Conservation (phyloP, 2,329 filamentous ascomycete species). For the Curvularia lunata region DNA sequence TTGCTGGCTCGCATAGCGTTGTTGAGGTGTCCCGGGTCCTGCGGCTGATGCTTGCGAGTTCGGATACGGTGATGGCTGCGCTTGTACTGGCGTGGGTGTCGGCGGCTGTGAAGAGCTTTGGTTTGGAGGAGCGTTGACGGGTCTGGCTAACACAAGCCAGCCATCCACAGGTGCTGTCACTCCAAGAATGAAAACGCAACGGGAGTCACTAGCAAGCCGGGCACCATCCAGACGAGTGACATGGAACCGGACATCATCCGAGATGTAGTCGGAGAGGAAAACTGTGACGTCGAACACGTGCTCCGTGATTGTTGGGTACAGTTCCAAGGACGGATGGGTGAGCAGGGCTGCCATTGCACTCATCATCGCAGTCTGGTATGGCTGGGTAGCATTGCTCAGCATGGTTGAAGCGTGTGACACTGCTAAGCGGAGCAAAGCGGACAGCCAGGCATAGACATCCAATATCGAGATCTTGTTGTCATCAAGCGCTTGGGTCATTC, state of each 20-base stretch:
- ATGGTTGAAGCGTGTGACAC: conserved; percentile 45
- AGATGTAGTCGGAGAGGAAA: conserved; percentile 51
- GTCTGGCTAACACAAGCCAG: conserved; percentile 53
- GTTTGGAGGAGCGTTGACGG: conserved; percentile 24
- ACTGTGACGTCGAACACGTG: conserved; percentile 54
- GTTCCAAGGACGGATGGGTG: conserved; percentile 47
- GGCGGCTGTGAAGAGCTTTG: conserved; percentile 29
- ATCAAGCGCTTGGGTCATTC: conserved; percentile 36
- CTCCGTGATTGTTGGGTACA: conserved; percentile 45
- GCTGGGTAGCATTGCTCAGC: conserved; percentile 32
- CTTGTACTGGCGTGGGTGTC: conserved; percentile 23
- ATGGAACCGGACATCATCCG: conserved; percentile 48
- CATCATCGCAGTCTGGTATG: conserved; percentile 42
- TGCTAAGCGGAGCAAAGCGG: conserved; percentile 51
- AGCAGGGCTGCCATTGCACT: conserved; percentile 49
- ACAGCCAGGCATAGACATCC: conserved; percentile 29
- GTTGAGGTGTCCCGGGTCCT: conserved; percentile 27
- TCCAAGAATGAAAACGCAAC: conserved; percentile 52
- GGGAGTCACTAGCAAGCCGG: conserved; percentile 39
- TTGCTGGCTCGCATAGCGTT: conserved; percentile 38
- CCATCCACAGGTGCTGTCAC: conserved; percentile 42
- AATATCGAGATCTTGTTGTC: conserved; percentile 14
- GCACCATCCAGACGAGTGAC: conserved; percentile 37
- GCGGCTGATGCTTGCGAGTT: conserved; percentile 30
- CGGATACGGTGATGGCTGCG: conserved; percentile 25